Base-by-base conservation (phyloP, 176 grass and related monocot genomes). In the Panicum miliaceum region DNA sequence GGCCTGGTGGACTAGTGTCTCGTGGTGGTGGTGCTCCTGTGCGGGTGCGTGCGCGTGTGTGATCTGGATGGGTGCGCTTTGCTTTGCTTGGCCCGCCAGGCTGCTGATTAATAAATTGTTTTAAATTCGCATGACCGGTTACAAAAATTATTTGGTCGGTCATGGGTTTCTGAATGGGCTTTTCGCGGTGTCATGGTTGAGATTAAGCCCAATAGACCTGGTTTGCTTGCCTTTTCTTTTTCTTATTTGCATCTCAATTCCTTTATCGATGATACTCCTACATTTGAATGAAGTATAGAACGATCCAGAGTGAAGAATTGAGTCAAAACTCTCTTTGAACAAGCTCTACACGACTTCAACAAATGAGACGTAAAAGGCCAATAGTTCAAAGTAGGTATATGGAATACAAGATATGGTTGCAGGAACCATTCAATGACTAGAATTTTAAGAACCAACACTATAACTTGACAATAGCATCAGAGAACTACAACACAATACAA, bases 61-160 rank as follows among this genome's bases (percentile, higher is more conserved):
- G 53, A 35, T 64, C 16, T 74, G 70, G 62, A 6, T 68, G 70
- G 51, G 77, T 64, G 73, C 35, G 45, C 87, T 76, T 85, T 15
- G 79, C 86, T 81, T 82, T 25, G 20, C 87, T 78, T 76, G 22
- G 36, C 72, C 57, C 78, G 72, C 45, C 73, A 64, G 34, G 10
- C 58, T 18, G 57, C 57, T 22, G 9, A 37, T 73, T 53, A 34
- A 26, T 58, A 67, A 56, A 56, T 40, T 0, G 11, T 63, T 32
- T 60, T 29, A 38, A 54, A 53, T 56, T 53, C 23, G 2, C 8
- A 4, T 73, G 56, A 27, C 51, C 41, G 42, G 57, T 35, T 22
- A 51, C 27, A 14, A 19, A 40, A 59, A 35, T 23, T 23, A 36
- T 15, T 15, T 50, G 19, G 40, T 62, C 18, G n/a, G 52, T 11